phyloP scores from a whole-genome alignment of 306 rosid genomes.

The Urtica urens region DNA sequence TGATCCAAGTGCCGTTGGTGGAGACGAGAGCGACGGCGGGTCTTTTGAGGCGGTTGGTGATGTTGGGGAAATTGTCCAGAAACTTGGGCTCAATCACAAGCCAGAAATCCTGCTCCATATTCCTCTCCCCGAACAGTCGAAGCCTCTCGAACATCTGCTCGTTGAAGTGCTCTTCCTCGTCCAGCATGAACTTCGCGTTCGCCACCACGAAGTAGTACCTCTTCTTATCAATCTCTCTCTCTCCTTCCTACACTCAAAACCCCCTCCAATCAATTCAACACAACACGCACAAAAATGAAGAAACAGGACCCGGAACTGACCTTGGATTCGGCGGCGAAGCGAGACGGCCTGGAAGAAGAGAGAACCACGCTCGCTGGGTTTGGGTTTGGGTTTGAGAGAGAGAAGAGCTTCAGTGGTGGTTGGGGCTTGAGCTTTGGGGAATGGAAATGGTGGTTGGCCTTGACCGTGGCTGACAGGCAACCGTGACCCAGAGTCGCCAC shows the following conservation, averaged over 20 bases:
- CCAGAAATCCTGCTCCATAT: constrained; percentile 85
- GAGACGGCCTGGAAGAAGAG: constrained; percentile 32
- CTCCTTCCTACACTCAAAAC: not conserved
- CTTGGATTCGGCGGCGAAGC: constrained; percentile 64
- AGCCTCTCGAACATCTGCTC: constrained; percentile 68
- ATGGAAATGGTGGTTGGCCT: constrained; percentile 3
- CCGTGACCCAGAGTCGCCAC: constrained; percentile 20
- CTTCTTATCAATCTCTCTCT: too few relatives aligned
- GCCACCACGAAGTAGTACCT: constrained; percentile 78
- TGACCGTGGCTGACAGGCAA: constrained; percentile 19
- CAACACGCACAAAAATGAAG: not conserved
- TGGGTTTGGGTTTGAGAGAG: not conserved
- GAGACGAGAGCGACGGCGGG: constrained; percentile 98
- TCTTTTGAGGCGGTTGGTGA: constrained; percentile 59
- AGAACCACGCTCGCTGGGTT: constrained; percentile 9
- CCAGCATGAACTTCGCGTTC: constrained; percentile 94
- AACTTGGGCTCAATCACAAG: constrained; percentile 92
- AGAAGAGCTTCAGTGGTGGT: constrained; percentile 13
- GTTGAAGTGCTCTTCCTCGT: constrained; percentile 95
- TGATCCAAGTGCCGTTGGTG: constrained; percentile 91
- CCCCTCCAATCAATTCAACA: not conserved
- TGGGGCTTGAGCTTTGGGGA: constrained; percentile 11
- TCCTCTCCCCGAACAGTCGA: constrained; percentile 47
- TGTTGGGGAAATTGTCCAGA: constrained; percentile 76
- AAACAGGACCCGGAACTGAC: constrained; percentile 11